Base-by-base conservation (phyloP, 805 yeast genomes). In the Yarrowia yakushimensis region DNA sequence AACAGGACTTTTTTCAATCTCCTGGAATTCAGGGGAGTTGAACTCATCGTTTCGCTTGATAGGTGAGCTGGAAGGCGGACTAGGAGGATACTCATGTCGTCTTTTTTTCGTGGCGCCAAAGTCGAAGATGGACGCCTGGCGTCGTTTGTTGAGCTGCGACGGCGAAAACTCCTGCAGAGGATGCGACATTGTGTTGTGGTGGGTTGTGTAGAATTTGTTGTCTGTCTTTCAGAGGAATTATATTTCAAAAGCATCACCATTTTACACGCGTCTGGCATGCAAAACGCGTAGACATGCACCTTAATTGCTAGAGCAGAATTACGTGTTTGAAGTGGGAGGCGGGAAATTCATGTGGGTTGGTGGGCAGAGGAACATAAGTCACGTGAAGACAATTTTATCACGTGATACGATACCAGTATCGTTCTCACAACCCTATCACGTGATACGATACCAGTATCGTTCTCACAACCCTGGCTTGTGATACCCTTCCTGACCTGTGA, bases 191-290 rank as follows among this genome's bases (percentile, higher is more conserved):
- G 22, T 43, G 18, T 12, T 20, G 28, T 23, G 30, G 28, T 23
- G 30, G 8, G 15, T 41, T 1, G 17, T 25, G 25, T 22, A n/a
- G 43, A 22, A 15, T 4, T 4, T 15, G 39, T 30, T 2, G 27
- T 10, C 28, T 36, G 41, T 36, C 23, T 7, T 7, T 11, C 8
- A 3, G 25, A 4, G n/a, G 22, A 22, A 39, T 8, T 34, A 17
- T 13, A 34, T 9, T 23, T 52, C 18, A 20, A 15, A 36, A 43
- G 59, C 43, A 22, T 30, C 13, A 8, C 41, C 20, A 52, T 36
- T 52, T 52, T 20, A 52, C 43, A 15, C 59, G 59, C 59, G 59
- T 52, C 59, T 11, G 33, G 59, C 43, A 52, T 52, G 43, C 31
- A 23, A 3, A 10, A 48, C 55, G 55, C 55, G 55, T 48, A 18